A percentile compares a stretch with the other conserved stretches of the same genome.
These are phyloP conservation scores for Verbascum thapsus DNA, from an alignment of 257 asterid genomes.

Conservation along the genomic window DNA sequence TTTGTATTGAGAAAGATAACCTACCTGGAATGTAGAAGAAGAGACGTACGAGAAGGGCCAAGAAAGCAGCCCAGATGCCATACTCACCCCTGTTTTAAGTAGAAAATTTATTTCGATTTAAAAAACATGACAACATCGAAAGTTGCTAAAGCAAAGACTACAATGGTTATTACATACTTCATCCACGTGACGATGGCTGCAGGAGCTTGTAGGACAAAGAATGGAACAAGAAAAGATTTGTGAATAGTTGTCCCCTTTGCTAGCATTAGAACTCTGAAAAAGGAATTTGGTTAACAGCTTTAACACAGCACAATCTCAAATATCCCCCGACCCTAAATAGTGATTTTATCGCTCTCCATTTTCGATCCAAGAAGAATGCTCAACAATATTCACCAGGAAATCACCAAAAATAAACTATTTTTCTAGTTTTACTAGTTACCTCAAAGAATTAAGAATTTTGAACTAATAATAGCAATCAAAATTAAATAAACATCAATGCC, in stretches of 20 bases:
- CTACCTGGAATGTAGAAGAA: conserved; percentile 83
- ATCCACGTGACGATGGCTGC: conserved; percentile 74
- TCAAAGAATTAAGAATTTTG: not conserved
- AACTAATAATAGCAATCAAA: not conserved
- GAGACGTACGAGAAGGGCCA: conserved; percentile 86
- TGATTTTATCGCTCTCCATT: not conserved
- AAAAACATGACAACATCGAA: not conserved
- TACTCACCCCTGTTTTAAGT: conserved; percentile 75
- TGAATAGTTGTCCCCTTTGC: conserved; percentile 79
- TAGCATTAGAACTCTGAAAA: conserved; percentile 78
- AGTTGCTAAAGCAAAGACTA: not conserved
- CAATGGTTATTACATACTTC: conserved; percentile 49
- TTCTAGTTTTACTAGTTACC: not conserved
- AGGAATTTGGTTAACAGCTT: conserved; percentile 17
- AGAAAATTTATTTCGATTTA: conserved; percentile 11
- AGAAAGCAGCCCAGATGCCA: conserved; percentile 94
- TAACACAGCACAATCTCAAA: not conserved
- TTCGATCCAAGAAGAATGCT: conserved; percentile 16
- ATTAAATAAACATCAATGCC: not conserved
- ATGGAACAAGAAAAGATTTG: conserved; percentile 85
- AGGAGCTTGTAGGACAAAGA: conserved; percentile 86
- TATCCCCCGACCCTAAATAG: not conserved
- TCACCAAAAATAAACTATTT: no score
- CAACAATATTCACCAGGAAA: conserved; percentile 12
- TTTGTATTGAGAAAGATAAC: conserved; percentile 23